phyloP scores from a whole-genome alignment of 2,329 filamentous ascomycete genomes.

The Ophiostoma tasmaniense region DNA sequence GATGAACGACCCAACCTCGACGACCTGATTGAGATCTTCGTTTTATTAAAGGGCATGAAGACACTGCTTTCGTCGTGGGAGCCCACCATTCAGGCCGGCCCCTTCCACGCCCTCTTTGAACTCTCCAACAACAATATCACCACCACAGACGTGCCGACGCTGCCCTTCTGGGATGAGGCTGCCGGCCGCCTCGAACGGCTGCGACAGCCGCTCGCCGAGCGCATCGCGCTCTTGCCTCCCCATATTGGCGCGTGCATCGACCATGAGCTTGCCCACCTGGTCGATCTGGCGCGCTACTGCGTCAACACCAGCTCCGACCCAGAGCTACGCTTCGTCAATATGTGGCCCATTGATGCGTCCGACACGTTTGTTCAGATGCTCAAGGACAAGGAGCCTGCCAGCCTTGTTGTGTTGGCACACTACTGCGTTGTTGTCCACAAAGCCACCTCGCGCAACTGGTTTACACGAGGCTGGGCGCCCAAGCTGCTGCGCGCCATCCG shows the following conservation, averaged over 20 bases:
- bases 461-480: conserved; percentile 8
- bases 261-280: not conserved
- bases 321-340: conserved; percentile 21
- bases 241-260: not conserved
- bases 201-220: not conserved
- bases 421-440: conserved; percentile 22
- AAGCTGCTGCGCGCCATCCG: conserved; percentile 10
- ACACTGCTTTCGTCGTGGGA: conserved; percentile 26
- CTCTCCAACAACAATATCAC: not conserved
- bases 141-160: not conserved
- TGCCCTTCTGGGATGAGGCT: not conserved
- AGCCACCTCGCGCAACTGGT: conserved; percentile 6
- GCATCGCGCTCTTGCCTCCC: not conserved
- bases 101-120: conserved; percentile 22
- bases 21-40: conserved; percentile 28
- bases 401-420: conserved; percentile 21
- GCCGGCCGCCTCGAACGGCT: not conserved
- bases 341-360: conserved; percentile 23
- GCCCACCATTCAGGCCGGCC: conserved; percentile 20
- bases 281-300: not conserved
- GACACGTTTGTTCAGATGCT: conserved; percentile 23
- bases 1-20: conserved; percentile 23
- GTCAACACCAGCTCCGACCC: conserved; percentile 9
- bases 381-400: conserved; percentile 18
- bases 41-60: conserved; percentile 27